These are phyloP conservation scores for Cercospora berteroae DNA, from an alignment of 2,329 filamentous ascomycete species.

Conservation along the genomic window DNA sequence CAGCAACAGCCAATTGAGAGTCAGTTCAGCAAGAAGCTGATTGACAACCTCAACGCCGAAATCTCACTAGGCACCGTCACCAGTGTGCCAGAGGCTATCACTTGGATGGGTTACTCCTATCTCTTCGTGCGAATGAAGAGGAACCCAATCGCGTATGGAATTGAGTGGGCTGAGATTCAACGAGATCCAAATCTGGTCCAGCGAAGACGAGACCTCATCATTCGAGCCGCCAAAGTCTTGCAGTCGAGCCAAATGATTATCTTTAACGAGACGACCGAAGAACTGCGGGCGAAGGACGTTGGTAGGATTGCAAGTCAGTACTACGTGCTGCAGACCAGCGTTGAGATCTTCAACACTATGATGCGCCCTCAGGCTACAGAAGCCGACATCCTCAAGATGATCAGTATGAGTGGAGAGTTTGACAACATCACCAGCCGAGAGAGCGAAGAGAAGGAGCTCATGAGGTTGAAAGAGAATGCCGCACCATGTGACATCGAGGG, in stretches of 20 bases:
- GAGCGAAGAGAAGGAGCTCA: slow-evolving; percentile 84
- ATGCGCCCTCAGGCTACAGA: slow-evolving; percentile 85
- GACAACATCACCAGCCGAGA: slow-evolving; percentile 94
- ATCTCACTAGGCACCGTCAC: slow-evolving; percentile 92
- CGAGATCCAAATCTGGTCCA: slow-evolving; percentile 88
- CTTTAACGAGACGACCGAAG: slow-evolving; percentile 91
- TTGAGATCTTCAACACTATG: slow-evolving; percentile 94
- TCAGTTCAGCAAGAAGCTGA: slow-evolving; percentile 87
- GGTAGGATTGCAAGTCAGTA: slow-evolving; percentile 96
- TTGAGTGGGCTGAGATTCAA: slow-evolving; percentile 86
- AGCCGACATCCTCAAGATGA: slow-evolving; percentile 91
- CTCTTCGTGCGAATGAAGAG: slow-evolving; percentile 94
- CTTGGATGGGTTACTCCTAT: slow-evolving; percentile 98
- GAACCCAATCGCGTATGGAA: slow-evolving; percentile 88
- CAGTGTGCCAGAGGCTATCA: slow-evolving; percentile 86
- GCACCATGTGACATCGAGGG: slow-evolving; percentile 77
- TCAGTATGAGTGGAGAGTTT: slow-evolving; percentile 96
- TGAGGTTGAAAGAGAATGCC: slow-evolving; percentile 65
- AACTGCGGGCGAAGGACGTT: slow-evolving; percentile 89
- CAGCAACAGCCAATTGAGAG: slow-evolving; percentile 97
- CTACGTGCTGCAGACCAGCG: slow-evolving; percentile 89
- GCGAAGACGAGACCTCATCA: slow-evolving; percentile 77
- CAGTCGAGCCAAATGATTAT: slow-evolving; percentile 98
- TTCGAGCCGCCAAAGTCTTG: slow-evolving; percentile 80
- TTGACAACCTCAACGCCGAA: slow-evolving; percentile 96